Evolutionary conservation across 495 filamentous ascomycete genomes (phyloP), one percentile per base, ranked within the genome.

Genomic region (Penicillium steckii): DNA sequence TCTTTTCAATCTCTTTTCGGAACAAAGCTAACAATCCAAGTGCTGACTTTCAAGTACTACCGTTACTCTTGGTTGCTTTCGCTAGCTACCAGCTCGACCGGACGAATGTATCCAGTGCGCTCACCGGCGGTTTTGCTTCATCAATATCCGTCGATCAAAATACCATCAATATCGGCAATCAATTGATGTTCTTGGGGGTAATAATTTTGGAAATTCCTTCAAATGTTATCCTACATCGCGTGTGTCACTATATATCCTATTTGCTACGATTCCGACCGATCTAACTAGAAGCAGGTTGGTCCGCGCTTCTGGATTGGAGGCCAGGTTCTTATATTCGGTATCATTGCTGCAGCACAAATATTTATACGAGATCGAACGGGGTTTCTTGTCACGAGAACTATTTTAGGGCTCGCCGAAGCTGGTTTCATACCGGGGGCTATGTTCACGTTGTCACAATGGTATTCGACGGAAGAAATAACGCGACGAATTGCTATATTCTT

Each of bases 381-480:
- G 0, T 83, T 75, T 45, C 56, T 81, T 0, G 35, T 64, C 0
- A 79, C 74, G 0, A 64, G 81, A 24, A 29, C 74, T 0, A 52
- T 81, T 0, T 69, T 82, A 8, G 80, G 78, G 8, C 67, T 80
- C 22, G 71, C 71, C 21, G 81, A 83, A 46, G 73, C 78, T 0
- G 80, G 80, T 1, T 84, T 80, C 56, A 82, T 82, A n/a, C 80
- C 80, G 0, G 80, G 72, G 7, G 68, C 74, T 1, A 69, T 84
- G 23, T 84, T 74, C 44, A 81, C 78, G 4, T 64, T 83, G n/a
- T 80, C 80, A 0, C 72, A 72, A 8, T 83, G 80, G 79, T 83
- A 84, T 56, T 78, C 76, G 43, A 64, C 61, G 13, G 60, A 67
- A 8, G 77, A 83, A 49, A 67, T 78, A 0, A 72, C 71, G n/a